Evolutionary conservation across 208 protist genomes (phyloP).

Genomic region (Crithidia sp.): DNA sequence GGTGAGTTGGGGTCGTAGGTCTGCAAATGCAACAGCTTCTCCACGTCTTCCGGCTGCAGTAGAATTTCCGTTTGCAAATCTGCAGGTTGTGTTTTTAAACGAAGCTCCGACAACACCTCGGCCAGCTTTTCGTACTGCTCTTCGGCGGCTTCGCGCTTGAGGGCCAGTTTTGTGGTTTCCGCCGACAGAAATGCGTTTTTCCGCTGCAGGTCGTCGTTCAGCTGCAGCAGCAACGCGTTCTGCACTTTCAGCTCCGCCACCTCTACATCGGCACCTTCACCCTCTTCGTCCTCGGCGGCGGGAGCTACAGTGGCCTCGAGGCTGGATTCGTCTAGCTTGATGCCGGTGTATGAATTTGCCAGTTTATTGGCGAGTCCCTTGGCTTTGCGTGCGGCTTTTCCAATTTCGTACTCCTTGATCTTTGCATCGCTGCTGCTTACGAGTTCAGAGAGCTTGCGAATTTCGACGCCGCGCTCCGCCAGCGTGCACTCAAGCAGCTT

Average conservation of each 20-base stretch:
- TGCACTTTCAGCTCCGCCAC: slow-evolving; percentile 25
- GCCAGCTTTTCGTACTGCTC: slow-evolving; percentile 42
- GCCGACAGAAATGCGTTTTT: slow-evolving; percentile 25
- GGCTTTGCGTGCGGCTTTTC: background rate
- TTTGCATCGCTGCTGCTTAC: slow-evolving; percentile 25
- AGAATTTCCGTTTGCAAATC: background rate
- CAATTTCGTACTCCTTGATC: slow-evolving; percentile 19
- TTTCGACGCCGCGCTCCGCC: slow-evolving; percentile 23
- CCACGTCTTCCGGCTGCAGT: background rate
- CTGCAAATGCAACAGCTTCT: background rate
- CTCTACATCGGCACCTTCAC: slow-evolving; percentile 1
- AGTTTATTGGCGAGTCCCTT: background rate
- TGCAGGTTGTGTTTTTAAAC: background rate
- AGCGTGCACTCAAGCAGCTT: slow-evolving; percentile 40
- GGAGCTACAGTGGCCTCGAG: background rate
- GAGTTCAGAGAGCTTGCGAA: slow-evolving; percentile 10
- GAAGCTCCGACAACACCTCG: slow-evolving; percentile 14
- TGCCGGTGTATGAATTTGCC: background rate
- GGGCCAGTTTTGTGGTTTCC: slow-evolving; percentile 28
- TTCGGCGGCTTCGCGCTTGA: slow-evolving; percentile 15
- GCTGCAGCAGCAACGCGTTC: slow-evolving; percentile 10
- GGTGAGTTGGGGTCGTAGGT: background rate
- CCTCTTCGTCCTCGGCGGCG: background rate
- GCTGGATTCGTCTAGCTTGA: background rate
- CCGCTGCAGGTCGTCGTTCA: slow-evolving; percentile 38